Base-by-base conservation (phyloP, 352 stramenopile genomes). In the Phytopythium delawarense region DNA sequence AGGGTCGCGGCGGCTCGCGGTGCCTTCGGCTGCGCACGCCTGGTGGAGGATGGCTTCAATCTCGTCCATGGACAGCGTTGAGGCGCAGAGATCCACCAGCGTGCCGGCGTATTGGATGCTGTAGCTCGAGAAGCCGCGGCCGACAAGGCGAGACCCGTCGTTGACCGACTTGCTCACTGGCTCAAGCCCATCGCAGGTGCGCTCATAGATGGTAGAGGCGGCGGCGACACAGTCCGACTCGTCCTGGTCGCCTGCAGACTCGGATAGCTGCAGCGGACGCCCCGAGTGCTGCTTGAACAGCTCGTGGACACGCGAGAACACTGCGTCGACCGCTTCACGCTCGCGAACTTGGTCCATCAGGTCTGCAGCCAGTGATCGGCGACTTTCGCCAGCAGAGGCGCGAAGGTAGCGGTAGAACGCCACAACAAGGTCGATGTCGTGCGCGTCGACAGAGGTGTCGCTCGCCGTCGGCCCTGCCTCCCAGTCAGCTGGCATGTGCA, bases 371-470 rank as follows among this genome's bases (percentile, higher is more conserved):
- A 90, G 40, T 15, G 4, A 50, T 20, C 65, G 66, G 12, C 84
- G 73, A 21, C 71, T 62, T 32, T 76, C 63, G 4, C 72, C 75
- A 16, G 69, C 62, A 0, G 61, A 48, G 39, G 80, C 81, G 53
- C 84, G 81, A 34, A 93, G 54, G 62, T 93, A 95, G 49, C 76
- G 75, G 68, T 93, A 95, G 61, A 93, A 93, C 4, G 74, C 79
- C 18, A 87, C 64, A 32, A 95, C 83, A 13, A 92, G 68, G 54
- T 90, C 82, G 35, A 93, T 66, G 60, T 95, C 84, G 35, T 80
- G 81, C 7, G 75, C 76, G 50, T 91, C 79, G 48, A 94, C 76
- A 1, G 78, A 57, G 30, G 60, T 74, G 9, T 70, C 48, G n/a
- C 32, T 66, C 20, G 57, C 62, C 1, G 40, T 37, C 32, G 53